Evolutionary conservation across 805 yeast genomes (phyloP).

Genomic region (Ogataea sp.): DNA sequence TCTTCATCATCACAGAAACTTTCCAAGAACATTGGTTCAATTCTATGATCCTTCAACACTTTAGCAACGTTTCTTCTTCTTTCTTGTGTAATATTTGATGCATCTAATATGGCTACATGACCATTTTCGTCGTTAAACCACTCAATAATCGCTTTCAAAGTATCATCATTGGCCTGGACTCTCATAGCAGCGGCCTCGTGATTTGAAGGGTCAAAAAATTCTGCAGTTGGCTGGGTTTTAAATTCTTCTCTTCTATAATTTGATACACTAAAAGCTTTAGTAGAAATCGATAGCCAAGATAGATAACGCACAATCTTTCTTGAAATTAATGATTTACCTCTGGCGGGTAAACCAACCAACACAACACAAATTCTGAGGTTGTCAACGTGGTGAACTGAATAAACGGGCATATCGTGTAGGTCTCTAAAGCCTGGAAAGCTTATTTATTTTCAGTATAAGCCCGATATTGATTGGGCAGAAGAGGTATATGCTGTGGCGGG

Average conservation of each 20-base stretch:
- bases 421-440: neutral
- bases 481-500: no score
- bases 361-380: conserved; percentile 77
- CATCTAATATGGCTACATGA: conserved; percentile 89
- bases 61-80: conserved; percentile 58
- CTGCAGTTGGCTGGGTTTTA: conserved; percentile 61
- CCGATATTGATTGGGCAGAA: no score
- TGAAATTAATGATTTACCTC: conserved; percentile 93
- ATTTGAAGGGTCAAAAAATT: conserved; percentile 66
- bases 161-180: conserved; percentile 59
- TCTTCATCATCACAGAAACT: conserved; percentile 83
- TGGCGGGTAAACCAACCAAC: conserved; percentile 82
- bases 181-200: conserved; percentile 56
- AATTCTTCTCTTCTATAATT: conserved; percentile 59
- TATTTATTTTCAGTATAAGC: no score
- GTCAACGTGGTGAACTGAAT: conserved; percentile 51
- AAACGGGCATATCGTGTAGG: no score
- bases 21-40: conserved; percentile 89
- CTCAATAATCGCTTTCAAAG: conserved; percentile 70
- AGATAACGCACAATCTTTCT: conserved; percentile 89
- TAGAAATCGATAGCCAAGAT: conserved; percentile 83
- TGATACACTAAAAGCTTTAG: conserved; percentile 88
- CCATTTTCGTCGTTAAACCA: conserved; percentile 83
- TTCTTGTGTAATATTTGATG: conserved; percentile 76
- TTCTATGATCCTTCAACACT: conserved; percentile 48